These are phyloP conservation scores for Cyclotella atomus DNA, from an alignment of 108 stramenopile genomes.

Conservation along the genomic window DNA sequence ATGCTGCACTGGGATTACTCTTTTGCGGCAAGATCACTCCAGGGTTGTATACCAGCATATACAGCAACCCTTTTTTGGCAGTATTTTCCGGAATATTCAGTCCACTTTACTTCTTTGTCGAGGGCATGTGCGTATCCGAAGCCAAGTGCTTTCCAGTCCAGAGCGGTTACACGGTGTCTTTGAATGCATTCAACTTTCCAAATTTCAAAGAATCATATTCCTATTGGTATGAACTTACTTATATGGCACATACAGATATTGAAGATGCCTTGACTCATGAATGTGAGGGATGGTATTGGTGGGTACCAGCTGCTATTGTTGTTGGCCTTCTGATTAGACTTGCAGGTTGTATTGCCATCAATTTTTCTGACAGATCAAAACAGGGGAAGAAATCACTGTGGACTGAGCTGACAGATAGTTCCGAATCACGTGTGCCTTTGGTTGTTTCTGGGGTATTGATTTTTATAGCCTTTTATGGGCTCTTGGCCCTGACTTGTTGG, in stretches of 20 bases:
- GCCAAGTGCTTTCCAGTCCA: slow-evolving; percentile 46
- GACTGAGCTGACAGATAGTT: neutral
- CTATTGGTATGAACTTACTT: neutral
- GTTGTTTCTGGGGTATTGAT: neutral
- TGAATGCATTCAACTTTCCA: slow-evolving; percentile 6
- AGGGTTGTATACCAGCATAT: slow-evolving; percentile 21
- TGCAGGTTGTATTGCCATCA: slow-evolving; percentile 3
- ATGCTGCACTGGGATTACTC: slow-evolving; percentile 47
- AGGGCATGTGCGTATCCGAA: slow-evolving; percentile 33
- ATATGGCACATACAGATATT: neutral
- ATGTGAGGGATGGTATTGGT: neutral
- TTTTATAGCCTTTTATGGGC: neutral
- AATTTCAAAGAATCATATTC: slow-evolving; percentile 5
- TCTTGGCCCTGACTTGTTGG: neutral
- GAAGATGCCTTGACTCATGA: neutral
- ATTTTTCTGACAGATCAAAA: neutral
- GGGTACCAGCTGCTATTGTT: slow-evolving; percentile 2
- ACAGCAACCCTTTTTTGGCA: slow-evolving; percentile 17
- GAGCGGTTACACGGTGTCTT: slow-evolving; percentile 47
- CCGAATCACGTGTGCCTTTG: neutral
- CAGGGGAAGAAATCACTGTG: slow-evolving; percentile 3
- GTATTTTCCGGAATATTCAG: slow-evolving; percentile 39
- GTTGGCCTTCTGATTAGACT: neutral
- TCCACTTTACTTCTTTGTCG: slow-evolving; percentile 50
- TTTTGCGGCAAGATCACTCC: slow-evolving; percentile 48